These are phyloP conservation scores for Trichoderma sp. DNA, from an alignment of 2,329 filamentous ascomycete genomes.

Conservation along the genomic window DNA sequence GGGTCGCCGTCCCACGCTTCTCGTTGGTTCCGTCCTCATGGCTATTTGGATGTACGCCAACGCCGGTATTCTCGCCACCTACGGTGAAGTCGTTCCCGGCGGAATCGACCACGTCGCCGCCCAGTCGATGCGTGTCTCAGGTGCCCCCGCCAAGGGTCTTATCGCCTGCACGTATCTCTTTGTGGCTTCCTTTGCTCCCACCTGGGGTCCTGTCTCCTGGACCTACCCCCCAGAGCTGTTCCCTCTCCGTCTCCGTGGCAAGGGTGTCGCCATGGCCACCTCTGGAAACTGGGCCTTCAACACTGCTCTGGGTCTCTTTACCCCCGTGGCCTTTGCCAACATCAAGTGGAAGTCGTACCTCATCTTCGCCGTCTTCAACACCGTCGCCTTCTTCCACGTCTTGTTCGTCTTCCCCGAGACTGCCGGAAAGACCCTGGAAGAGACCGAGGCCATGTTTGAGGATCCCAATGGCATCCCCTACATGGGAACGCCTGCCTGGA, in stretches of 20 bases:
- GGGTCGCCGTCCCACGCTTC: slow-evolving; percentile 68
- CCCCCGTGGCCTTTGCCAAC: slow-evolving; percentile 27
- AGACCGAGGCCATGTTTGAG: slow-evolving; percentile 49
- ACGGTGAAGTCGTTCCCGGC: slow-evolving; percentile 42
- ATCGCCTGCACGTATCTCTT: slow-evolving; percentile 66
- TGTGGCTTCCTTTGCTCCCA: slow-evolving; percentile 48
- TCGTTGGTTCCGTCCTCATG: slow-evolving; percentile 65
- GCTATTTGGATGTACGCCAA: slow-evolving; percentile 56
- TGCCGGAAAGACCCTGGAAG: slow-evolving; percentile 52
- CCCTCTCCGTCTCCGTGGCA: slow-evolving; percentile 48
- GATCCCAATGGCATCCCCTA: slow-evolving; percentile 32
- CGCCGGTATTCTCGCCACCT: slow-evolving; percentile 48
- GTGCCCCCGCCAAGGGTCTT: slow-evolving; percentile 54
- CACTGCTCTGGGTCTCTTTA: slow-evolving; percentile 31
- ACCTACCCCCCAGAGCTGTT: slow-evolving; percentile 59
- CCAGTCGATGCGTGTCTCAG: slow-evolving; percentile 46
- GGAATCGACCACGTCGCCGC: slow-evolving; percentile 44
- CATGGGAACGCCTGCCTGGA: slow-evolving; percentile 34
- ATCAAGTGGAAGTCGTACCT: slow-evolving; percentile 35
- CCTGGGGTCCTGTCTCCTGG: slow-evolving; percentile 50
- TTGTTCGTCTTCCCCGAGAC: slow-evolving; percentile 58
- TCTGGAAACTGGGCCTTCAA: slow-evolving; percentile 44
- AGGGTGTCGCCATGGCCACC: slow-evolving; percentile 52
- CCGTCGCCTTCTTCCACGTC: slow-evolving; percentile 48
- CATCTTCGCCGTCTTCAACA: slow-evolving; percentile 51